Percentiles rank a stretch among this genome's conserved stretches.
phyloP scores from a whole-genome alignment of 106 monocot genomes.

The Platanthera zijinensis region DNA sequence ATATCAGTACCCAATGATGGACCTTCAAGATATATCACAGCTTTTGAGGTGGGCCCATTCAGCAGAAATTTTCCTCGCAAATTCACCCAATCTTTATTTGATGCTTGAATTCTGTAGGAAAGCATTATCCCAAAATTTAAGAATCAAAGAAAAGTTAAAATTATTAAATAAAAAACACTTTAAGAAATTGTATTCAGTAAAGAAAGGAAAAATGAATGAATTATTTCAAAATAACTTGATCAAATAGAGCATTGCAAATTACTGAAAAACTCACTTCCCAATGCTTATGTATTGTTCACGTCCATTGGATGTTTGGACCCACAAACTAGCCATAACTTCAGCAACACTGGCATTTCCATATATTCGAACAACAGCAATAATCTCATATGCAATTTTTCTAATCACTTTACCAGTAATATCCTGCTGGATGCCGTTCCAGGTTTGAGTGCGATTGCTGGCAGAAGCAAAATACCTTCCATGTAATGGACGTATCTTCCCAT shows the following conservation, averaged over 20 bases:
- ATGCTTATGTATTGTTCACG: conserved; percentile 55
- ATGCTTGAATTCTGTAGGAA: conserved; percentile 44
- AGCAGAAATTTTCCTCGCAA: conserved; percentile 86
- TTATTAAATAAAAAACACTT: background rate
- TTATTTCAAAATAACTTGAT: background rate
- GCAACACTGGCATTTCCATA: conserved; percentile 24
- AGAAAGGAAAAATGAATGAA: background rate
- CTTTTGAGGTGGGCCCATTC: conserved; percentile 58
- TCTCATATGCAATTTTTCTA: conserved; percentile 43
- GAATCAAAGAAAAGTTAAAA: background rate
- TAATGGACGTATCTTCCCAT: conserved; percentile 40
- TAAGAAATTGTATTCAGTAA: background rate
- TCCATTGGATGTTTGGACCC: conserved; percentile 39
- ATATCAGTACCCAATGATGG: conserved; percentile 73
- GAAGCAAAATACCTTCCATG: conserved; percentile 50
- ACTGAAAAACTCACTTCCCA: conserved; percentile 47
- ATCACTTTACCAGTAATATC: conserved; percentile 43
- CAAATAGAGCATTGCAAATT: background rate
- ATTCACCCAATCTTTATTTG: conserved; percentile 78
- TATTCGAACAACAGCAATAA: conserved; percentile 41
- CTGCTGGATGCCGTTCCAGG: conserved; percentile 68
- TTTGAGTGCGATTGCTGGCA: conserved; percentile 44
- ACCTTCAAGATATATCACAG: conserved; percentile 72
- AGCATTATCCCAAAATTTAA: background rate
- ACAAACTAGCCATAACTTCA: conserved; percentile 42